Evolutionary conservation across 2,329 filamentous ascomycete genomes (phyloP), one percentile per base, ranked within the genome.

Genomic region (Aureobasidium sp.): DNA sequence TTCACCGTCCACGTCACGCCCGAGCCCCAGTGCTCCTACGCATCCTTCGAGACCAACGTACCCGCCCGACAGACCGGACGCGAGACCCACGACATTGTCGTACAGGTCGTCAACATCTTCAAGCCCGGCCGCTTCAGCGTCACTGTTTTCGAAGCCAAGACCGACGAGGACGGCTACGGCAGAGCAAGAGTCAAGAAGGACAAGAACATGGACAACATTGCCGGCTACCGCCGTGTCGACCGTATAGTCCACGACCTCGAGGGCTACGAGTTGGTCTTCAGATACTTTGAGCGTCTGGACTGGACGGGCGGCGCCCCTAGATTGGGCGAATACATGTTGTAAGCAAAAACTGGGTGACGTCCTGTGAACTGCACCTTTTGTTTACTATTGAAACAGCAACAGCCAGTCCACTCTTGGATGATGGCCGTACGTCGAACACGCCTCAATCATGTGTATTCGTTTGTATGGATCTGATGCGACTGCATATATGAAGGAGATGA

Each of bases 1-100:
- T 99, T 97, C 77, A 99, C 93, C 0, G 94, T 99, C 27, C 94
- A 99, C 72, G 94, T 99, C 67, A 99, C 94, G 0, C 94, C 94
- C 0, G 94, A 99, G 80, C 91, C 93, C 15, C 87, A 96, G 70
- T 99, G 93, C 80, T 97, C 92, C 5, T 99, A 96, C 74, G 94
- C 94, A 39, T 97, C 91, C 1, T 99, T 99, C 72, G 94, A 99
- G 80, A 97, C 94, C 67, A 99, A 97, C 69, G 93, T 99, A 4
- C 94, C 94, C 1, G 89, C 91, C 29, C 87, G 86, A 5, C 91
- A 96, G 77, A 90, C 85, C 62, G 92, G 92, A 17, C 88, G 92
- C 65, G 89, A 92, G 73, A 97, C 93, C 0, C 86, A 87, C 29
- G 93, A 96, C 66, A 88, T 97, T 64, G 89, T 99, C 65, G 87